Evolutionary conservation across 1,284 basidiomycete species (phyloP), one percentile per base, ranked within the genome.

Genomic region (Peniophora sp.): DNA sequence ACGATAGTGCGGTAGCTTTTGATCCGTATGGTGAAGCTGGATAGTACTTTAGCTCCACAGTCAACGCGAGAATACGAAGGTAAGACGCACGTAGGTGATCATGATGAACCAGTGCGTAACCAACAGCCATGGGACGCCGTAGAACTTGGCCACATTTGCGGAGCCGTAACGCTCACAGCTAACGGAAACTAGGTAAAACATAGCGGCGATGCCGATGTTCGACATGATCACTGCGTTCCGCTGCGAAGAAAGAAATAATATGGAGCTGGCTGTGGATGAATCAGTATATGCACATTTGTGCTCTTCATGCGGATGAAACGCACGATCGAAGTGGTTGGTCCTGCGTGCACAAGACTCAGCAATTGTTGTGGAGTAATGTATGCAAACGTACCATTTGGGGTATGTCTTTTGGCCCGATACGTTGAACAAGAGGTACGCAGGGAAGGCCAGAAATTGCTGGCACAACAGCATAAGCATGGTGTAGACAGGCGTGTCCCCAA

Each of bases 381-480:
- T 22, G 44, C 16, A 16, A 19, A 20, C 41, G 41, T 22, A 45
- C 70, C 72, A 78, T 64, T 70, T 72, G 47, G 83, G 84, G 77
- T 93, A 78, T 69, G 77, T 64, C 65, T 77, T 79, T 58, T 82
- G 79, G 1, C 81, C 80, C 12, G 81, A 83, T 5, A 81, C 78
- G 60, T 83, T 83, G 65, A 71, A 77, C 11, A 83, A 75, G 76
- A 57, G 80, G 69, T 89, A 90, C 53, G 79, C 77, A 16, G 74
- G 78, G 67, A 88, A 91, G 2, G 89, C 90, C 19, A 88, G 73
- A 11, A 89, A 70, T 67, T 94, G 91, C 58, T 77, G 75, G 16
- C 74, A 68, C 48, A 80, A 58, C 41, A 80, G 66, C 68, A 72
- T 75, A 57, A 65, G 72, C 8, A 81, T 62, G 0, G 79, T 82